Evolutionary conservation across 2,329 filamentous ascomycete species (phyloP).

Genomic region (Fusarium subglutinans): DNA sequence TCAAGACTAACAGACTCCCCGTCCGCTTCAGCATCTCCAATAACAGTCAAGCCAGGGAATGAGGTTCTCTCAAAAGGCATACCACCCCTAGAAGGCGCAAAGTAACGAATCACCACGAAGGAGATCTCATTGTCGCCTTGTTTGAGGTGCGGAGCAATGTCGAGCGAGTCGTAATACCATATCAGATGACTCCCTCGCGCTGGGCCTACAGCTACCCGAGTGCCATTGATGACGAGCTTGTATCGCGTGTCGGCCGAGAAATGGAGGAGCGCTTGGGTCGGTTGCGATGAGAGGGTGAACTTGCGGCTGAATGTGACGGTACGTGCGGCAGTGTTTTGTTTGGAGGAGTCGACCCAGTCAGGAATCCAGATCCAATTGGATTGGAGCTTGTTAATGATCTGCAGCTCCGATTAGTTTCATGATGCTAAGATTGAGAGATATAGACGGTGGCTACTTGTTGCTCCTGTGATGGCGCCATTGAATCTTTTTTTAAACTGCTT

Average conservation of each 20-base stretch:
- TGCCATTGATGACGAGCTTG: not conserved
- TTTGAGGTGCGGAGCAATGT: not conserved
- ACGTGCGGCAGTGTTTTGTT: not conserved
- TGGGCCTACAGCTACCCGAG: not conserved
- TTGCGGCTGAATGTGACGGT: not conserved
- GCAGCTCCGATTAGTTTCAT: not conserved
- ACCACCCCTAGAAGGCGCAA: not conserved
- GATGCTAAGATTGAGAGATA: accelerated
- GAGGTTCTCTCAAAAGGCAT: not conserved
- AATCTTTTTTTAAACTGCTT: accelerated
- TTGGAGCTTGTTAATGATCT: not conserved
- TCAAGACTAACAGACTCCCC: not conserved
- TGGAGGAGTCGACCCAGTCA: not conserved
- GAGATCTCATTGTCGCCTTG: not conserved
- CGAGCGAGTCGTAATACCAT: not conserved
- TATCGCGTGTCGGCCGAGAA: not conserved
- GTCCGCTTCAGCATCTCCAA: not conserved
- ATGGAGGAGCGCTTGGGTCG: not conserved
- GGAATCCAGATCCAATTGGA: not conserved
- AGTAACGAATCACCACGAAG: not conserved
- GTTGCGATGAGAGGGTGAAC: not conserved
- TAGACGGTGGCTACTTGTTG: not conserved
- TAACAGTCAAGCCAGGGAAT: not conserved
- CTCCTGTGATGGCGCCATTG: not conserved
- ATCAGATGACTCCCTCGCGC: not conserved